Conservation (phyloP, 192 early-diverging fungal species). For the Gryganskiella cystojenkinii region DNA sequence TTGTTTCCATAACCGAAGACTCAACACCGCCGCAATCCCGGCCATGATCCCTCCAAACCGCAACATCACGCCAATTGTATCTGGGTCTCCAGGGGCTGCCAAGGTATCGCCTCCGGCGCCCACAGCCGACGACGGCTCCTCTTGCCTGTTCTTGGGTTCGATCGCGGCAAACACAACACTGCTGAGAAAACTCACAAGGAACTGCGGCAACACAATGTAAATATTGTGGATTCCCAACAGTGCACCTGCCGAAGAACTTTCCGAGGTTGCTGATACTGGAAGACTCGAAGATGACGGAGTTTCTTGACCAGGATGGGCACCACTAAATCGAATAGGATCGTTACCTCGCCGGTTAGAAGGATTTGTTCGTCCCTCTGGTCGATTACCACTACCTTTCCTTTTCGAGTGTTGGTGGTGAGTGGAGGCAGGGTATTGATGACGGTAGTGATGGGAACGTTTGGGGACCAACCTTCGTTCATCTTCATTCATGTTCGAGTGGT, state of each 20-base stretch:
- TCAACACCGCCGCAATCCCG: slow-evolving; percentile 57
- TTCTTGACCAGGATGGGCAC: too few relatives aligned
- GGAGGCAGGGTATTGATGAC: too few relatives aligned
- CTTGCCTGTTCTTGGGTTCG: slow-evolving; percentile 48
- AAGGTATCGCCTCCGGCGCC: neutral
- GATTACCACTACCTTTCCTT: too few relatives aligned
- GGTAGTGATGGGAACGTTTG: too few relatives aligned
- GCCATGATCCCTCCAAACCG: slow-evolving; percentile 68
- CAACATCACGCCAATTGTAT: slow-evolving; percentile 67
- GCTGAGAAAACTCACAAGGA: slow-evolving; percentile 85
- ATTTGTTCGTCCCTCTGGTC: too few relatives aligned
- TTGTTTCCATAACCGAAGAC: slow-evolving; percentile 49
- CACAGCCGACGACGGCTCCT: too few relatives aligned
- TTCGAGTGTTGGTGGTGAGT: too few relatives aligned
- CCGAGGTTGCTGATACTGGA: neutral
- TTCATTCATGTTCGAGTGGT: neutral
- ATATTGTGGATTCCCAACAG: slow-evolving; percentile 96
- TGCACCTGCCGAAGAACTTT: slow-evolving; percentile 70
- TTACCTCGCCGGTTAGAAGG: too few relatives aligned
- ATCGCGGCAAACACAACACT: slow-evolving; percentile 85
- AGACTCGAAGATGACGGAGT: too few relatives aligned
- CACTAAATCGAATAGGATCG: too few relatives aligned
- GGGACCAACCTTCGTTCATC: slow-evolving; percentile 12
- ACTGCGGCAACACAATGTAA: slow-evolving; percentile 94
- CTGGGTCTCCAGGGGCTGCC: slow-evolving; percentile 13